phyloP scores from a whole-genome alignment of 805 yeast species.

The Candida maesae region DNA sequence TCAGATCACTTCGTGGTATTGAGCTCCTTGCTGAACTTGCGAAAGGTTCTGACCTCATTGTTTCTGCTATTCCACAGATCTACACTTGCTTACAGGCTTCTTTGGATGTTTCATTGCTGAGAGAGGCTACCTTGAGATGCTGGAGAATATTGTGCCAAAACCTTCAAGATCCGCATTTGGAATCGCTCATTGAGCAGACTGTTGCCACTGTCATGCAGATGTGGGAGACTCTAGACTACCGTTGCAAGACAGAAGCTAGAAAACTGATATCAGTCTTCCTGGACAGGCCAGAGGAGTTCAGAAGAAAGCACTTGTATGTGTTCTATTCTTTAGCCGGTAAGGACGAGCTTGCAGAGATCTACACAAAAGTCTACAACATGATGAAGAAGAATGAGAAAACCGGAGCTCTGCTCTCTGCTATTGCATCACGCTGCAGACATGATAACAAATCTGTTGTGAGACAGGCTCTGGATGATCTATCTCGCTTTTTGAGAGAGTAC shows the following conservation, averaged over 20 bases:
- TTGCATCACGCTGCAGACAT: conserved; percentile 52
- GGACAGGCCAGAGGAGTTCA: conserved; percentile 31
- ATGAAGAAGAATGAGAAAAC: conserved; percentile 33
- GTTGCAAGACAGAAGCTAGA: conserved; percentile 48
- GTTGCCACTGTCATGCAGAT: conserved; percentile 70
- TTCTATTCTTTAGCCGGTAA: conserved; percentile 50
- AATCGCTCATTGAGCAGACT: conserved; percentile 67
- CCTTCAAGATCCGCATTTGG: conserved; percentile 54
- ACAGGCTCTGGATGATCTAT: conserved; percentile 66
- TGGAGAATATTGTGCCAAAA: conserved; percentile 59
- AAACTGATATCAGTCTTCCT: conserved; percentile 41
- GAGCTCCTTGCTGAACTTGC: conserved; percentile 57
- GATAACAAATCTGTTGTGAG: conserved; percentile 68
- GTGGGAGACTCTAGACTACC: conserved; percentile 49
- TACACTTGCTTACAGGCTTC: conserved; percentile 83
- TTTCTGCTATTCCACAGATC: conserved; percentile 76
- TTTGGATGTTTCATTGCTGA: conserved; percentile 57
- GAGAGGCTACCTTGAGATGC: conserved; percentile 58
- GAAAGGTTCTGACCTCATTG: conserved; percentile 41
- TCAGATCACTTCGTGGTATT: conserved; percentile 69
- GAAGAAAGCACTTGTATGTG: conserved; percentile 44
- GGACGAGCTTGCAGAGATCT: conserved; percentile 34
- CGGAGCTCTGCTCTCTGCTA: conserved; percentile 42
- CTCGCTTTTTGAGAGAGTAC: conserved; percentile 46
- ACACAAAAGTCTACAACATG: conserved; percentile 25